A percentile compares a stretch with the other conserved stretches of the same genome.
phyloP scores from a whole-genome alignment of 2,329 filamentous ascomycete genomes.

The Claviceps purpurea region DNA sequence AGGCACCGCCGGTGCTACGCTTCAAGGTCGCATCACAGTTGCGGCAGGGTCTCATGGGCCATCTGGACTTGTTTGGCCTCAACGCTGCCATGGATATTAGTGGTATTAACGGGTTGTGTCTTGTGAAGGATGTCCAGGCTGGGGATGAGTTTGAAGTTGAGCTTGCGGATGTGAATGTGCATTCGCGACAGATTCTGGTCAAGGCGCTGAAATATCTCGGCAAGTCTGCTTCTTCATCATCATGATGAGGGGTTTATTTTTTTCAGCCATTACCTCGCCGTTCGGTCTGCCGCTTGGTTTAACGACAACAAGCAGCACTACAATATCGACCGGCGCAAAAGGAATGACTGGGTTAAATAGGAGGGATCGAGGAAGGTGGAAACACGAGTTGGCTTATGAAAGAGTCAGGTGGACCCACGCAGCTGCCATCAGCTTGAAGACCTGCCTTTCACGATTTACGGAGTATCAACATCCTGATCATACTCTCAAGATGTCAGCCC shows the following conservation, averaged over 20 bases:
- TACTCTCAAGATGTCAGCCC: no score
- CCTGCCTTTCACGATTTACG: no score
- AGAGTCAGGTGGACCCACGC: no score
- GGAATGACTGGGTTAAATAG: neutral
- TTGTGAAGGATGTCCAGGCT: slow-evolving; percentile 28
- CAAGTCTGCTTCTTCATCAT: neutral
- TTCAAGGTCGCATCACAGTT: slow-evolving; percentile 31
- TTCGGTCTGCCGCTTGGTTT: neutral
- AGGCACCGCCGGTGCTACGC: slow-evolving; percentile 32
- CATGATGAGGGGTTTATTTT: neutral
- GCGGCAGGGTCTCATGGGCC: slow-evolving; percentile 23
- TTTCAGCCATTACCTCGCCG: no score
- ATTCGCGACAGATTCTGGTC: slow-evolving; percentile 31
- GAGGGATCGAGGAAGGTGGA: no score
- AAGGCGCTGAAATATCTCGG: slow-evolving; percentile 25
- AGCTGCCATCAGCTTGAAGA: no score
- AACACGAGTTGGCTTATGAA: no score
- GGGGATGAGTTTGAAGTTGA: slow-evolving; percentile 45
- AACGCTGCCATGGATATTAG: slow-evolving; percentile 26
- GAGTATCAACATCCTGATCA: no score
- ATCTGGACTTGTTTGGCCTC: slow-evolving; percentile 38
- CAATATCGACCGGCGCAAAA: neutral
- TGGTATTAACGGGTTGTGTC: slow-evolving; percentile 23
- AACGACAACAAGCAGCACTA: neutral
- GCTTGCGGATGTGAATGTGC: slow-evolving; percentile 39